These are phyloP conservation scores for Talaromyces sp. DNA, from an alignment of 2,329 filamentous ascomycete genomes.

Conservation along the genomic window DNA sequence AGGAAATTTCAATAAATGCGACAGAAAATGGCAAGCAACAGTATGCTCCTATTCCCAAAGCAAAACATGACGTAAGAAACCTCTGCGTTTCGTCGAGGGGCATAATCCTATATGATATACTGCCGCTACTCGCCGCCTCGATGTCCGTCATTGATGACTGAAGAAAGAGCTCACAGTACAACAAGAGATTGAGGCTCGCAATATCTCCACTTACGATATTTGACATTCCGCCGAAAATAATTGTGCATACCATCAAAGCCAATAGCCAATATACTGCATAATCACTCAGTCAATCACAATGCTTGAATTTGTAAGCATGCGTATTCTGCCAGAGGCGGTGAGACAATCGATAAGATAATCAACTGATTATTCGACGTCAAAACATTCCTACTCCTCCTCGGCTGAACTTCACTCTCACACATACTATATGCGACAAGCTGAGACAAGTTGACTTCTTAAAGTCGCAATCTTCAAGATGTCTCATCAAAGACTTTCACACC, in stretches of 20 bases:
- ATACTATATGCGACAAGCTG: not conserved
- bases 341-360: slow-evolving; percentile 10
- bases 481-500: not conserved
- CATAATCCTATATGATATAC: not conserved
- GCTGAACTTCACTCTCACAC: not conserved
- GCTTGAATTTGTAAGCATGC: slow-evolving; percentile 16
- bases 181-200: not conserved
- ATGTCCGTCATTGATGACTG: not conserved
- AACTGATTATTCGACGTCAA: not conserved
- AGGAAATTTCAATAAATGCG: not conserved
- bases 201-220: too few species aligned
- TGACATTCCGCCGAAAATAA: not conserved
- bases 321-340: slow-evolving; percentile 17
- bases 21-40: not conserved
- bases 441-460: not conserved
- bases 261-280: not conserved
- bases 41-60: not conserved
- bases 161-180: not conserved
- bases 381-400: not conserved
- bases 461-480: not conserved
- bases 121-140: not conserved
- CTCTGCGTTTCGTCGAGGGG: not conserved
- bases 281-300: slow-evolving; percentile 3
- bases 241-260: not conserved
- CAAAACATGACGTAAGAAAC: not conserved